These are phyloP conservation scores for Starmerella powellii DNA, from an alignment of 805 yeast species.

Conservation along the genomic window DNA sequence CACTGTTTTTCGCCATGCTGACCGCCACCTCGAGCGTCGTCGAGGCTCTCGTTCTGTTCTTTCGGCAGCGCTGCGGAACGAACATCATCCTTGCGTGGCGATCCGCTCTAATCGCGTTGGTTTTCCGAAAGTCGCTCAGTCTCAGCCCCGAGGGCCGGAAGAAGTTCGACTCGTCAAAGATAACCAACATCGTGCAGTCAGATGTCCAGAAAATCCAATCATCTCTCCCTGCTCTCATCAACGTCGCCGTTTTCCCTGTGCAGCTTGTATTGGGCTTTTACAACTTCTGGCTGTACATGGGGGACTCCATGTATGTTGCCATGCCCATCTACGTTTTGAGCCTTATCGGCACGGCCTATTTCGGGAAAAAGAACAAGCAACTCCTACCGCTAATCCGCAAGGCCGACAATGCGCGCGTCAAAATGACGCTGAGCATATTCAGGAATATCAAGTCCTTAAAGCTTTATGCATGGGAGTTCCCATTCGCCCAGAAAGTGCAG, in stretches of 20 bases:
- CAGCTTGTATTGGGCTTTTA: conserved; percentile 29
- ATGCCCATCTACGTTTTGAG: conserved; percentile 51
- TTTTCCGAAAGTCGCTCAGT: conserved; percentile 59
- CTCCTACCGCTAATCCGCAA: too few relatives aligned
- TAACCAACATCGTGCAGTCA: conserved; percentile 73
- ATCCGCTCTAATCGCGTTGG: conserved; percentile 35
- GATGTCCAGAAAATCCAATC: conserved; percentile 46
- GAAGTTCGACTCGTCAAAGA: conserved; percentile 69
- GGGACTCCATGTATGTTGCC: conserved; percentile 84
- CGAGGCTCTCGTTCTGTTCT: too few relatives aligned
- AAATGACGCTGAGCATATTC: conserved; percentile 70
- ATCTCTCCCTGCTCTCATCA: too few relatives aligned
- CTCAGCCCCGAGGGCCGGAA: conserved; percentile 52
- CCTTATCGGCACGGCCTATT: too few relatives aligned
- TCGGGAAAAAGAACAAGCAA: too few relatives aligned
- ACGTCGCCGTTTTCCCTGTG: too few relatives aligned
- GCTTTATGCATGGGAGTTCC: conserved; percentile 90
- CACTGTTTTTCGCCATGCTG: too few relatives aligned
- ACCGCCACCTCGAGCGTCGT: too few relatives aligned
- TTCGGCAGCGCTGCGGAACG: too few relatives aligned
- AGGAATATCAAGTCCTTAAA: conserved; percentile 84
- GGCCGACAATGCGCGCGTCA: conserved; percentile 62
- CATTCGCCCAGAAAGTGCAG: conserved; percentile 55
- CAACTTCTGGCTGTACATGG: conserved; percentile 59
- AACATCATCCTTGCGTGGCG: neutral